Conservation (phyloP, 768 basidiomycete species). For the Postia placenta region DNA sequence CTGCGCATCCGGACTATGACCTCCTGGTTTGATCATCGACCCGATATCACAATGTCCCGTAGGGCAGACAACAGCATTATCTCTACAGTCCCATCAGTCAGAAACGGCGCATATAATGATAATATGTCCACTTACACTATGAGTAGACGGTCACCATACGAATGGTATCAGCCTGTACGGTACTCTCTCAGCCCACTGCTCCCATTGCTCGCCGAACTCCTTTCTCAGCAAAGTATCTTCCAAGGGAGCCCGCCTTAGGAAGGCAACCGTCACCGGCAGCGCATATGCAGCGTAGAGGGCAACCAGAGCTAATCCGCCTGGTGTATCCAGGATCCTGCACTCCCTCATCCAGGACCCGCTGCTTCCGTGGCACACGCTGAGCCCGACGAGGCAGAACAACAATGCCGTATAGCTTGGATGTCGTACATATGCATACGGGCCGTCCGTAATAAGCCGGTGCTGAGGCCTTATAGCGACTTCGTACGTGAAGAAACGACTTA, state of each 20-base stretch:
- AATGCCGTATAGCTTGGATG: conserved; percentile 16
- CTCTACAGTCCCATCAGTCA: too few species aligned
- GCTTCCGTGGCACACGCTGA: neutral
- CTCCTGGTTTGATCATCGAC: too few species aligned
- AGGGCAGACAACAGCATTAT: too few species aligned
- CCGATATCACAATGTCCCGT: too few species aligned
- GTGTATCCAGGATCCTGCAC: conserved; percentile 3
- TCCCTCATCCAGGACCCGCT: conserved; percentile 3
- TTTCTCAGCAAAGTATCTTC: conserved; percentile 1
- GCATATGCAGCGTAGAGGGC: neutral
- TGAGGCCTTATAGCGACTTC: conserved; percentile 2
- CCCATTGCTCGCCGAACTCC: conserved; percentile 1
- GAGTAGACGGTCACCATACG: conserved; percentile 2
- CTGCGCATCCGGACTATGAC: too few species aligned
- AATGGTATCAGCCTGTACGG: conserved; percentile 1
- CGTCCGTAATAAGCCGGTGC: conserved; percentile 16
- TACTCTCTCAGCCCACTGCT: neutral
- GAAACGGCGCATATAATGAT: too few species aligned
- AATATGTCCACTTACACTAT: too few species aligned
- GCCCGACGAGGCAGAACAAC: neutral
- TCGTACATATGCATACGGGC: conserved; percentile 16
- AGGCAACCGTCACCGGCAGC: neutral
- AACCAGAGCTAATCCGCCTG: neutral
- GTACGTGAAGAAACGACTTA: conserved; percentile 5
- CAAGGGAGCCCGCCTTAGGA: neutral